phyloP scores from a whole-genome alignment of 352 stramenopile species.

The Globisporangium heterothallicum region DNA sequence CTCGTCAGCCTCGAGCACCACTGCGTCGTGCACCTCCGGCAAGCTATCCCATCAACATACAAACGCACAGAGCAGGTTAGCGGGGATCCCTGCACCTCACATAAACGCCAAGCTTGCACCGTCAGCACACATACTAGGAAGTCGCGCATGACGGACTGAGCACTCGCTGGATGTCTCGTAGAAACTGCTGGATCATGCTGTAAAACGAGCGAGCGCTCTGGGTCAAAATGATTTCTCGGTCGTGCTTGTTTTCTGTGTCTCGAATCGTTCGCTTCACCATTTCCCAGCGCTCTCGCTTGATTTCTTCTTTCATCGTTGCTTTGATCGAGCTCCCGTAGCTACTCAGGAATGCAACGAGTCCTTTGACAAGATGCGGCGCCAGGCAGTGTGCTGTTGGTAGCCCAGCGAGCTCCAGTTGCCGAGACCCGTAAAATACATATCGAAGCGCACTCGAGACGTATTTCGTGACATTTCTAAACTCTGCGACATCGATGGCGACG shows the following conservation, averaged over 20 bases:
- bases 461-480: constrained; percentile 76
- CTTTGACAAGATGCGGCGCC: constrained; percentile 53
- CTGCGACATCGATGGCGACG: constrained; percentile 57
- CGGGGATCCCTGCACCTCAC: too few relatives aligned
- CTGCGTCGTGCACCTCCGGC: constrained; percentile 48
- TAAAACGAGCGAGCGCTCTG: constrained; percentile 77
- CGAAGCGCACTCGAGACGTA: constrained; percentile 68
- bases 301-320: constrained; percentile 59
- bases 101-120: constrained; percentile 5
- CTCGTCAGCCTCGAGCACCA: constrained; percentile 54
- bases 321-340: constrained; percentile 71
- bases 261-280: constrained; percentile 66
- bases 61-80: too few relatives aligned
- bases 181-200: constrained; percentile 75
- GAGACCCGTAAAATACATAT: constrained; percentile 78
- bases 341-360: constrained; percentile 49
- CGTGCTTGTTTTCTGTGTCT: constrained; percentile 56
- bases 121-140: constrained; percentile 47
- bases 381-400: constrained; percentile 72
- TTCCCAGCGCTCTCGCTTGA: constrained; percentile 82
- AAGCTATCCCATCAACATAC: constrained; percentile 22
- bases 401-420: constrained; percentile 71
- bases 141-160: constrained; percentile 78
- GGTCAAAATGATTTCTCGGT: constrained; percentile 75
- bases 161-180: constrained; percentile 70